Base-by-base conservation (phyloP, 495 filamentous ascomycete genomes). In the Cercophora newfieldiana region DNA sequence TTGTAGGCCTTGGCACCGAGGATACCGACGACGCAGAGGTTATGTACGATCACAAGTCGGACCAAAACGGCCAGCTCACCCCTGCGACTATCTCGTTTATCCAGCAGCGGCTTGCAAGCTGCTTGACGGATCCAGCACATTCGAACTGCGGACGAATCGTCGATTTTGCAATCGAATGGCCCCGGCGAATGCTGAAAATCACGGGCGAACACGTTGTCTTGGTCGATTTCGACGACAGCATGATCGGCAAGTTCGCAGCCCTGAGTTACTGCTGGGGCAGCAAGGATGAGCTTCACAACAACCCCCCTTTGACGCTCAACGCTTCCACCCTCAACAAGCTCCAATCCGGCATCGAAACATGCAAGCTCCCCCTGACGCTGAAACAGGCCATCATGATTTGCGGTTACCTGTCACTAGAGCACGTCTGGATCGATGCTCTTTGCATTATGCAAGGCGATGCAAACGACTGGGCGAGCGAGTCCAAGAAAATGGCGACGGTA, bases 401-500 rank as follows among this genome's bases (percentile, higher is more conserved):
- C 33, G 12, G 10, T 10, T 59, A 59, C 19, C 64, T 74, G 1
- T 57, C 59, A n/a, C 0, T 74, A 14, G 33, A 31, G 21, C n/a
- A n/a, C n/a, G n/a, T n/a, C n/a, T n/a, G n/a, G n/a, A n/a, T n/a
- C n/a, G n/a, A n/a, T n/a, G n/a, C n/a, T n/a, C n/a, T n/a, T n/a
- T n/a, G n/a, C n/a, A n/a, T n/a, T n/a, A n/a, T n/a, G n/a, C n/a
- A n/a, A n/a, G n/a, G n/a, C n/a, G n/a, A n/a, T 33, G 14, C n/a
- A 6, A 4, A 16, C 2, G 64, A 69, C 47, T 67, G 60, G 68
- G 51, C 28, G 24, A 25, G 16, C 12, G 71, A 74, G 29, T 25
- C 61, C 31, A 53, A 51, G 26, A 63, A 60, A 51, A 74, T 74
- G 71, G 44, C 16, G 29, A 22, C 63, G 2, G 63, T 70, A 7